These are phyloP conservation scores for Lachnellula cervina DNA, from an alignment of 2,329 filamentous ascomycete genomes.

Conservation along the genomic window DNA sequence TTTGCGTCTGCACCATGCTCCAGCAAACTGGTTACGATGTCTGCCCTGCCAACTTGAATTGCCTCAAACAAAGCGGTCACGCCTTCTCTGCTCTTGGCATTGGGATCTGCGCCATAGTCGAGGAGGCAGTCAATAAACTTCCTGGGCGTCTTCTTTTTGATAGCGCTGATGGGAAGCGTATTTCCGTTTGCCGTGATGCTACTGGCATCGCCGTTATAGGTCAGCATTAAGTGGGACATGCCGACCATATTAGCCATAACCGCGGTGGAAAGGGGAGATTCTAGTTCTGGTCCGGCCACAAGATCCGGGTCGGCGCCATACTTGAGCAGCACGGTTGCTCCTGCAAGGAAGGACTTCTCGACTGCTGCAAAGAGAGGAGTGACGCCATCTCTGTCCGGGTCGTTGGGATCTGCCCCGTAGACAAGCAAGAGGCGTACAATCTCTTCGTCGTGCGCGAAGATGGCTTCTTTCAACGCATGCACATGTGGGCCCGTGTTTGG, in stretches of 20 bases:
- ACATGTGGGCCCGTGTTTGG: constrained; percentile 44
- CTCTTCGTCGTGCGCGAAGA: constrained; percentile 47
- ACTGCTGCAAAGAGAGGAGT: constrained; percentile 49
- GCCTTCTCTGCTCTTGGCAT: constrained; percentile 56
- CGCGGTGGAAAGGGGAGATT: constrained; percentile 51
- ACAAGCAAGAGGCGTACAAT: constrained; percentile 50
- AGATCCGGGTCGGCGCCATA: constrained; percentile 59
- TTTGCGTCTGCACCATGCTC: constrained; percentile 63
- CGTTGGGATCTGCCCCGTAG: constrained; percentile 55
- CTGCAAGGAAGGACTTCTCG: constrained; percentile 50
- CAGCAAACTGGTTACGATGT: constrained; percentile 49
- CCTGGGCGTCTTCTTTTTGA: constrained; percentile 53
- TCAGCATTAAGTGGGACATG: constrained; percentile 55
- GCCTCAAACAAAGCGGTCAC: constrained; percentile 60
- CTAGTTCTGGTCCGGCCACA: constrained; percentile 43
- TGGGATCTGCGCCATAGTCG: constrained; percentile 53
- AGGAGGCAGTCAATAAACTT: constrained; percentile 55
- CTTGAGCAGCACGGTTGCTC: constrained; percentile 55
- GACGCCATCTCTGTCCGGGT: constrained; percentile 42
- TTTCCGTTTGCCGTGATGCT: constrained; percentile 50
- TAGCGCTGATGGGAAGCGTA: constrained; percentile 55
- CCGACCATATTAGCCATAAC: constrained; percentile 48
- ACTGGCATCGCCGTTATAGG: constrained; percentile 56
- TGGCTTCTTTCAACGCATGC: constrained; percentile 49
- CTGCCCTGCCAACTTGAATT: constrained; percentile 50